Evolutionary conservation across 169 alveolate species (phyloP).

Genomic region (Besnoitia besnoiti): DNA sequence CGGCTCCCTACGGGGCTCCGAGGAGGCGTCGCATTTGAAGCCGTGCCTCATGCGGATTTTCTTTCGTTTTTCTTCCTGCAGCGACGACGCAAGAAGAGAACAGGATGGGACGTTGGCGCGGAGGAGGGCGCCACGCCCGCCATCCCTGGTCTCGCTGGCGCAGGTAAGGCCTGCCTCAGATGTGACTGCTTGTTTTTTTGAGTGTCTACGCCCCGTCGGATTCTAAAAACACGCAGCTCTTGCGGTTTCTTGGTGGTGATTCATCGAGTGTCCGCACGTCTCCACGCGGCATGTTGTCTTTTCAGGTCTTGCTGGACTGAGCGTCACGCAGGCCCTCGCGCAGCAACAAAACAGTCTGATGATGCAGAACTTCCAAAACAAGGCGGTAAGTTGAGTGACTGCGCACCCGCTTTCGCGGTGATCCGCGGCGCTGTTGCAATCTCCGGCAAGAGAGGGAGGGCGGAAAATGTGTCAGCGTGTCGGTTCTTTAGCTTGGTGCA

Average conservation of each 20-base stretch:
- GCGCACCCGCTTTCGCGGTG: too few species aligned
- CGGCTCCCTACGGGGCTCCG: not conserved
- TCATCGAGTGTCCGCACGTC: too few species aligned
- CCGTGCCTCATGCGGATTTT: not conserved
- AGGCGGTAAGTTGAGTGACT: not conserved
- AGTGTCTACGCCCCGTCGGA: not conserved
- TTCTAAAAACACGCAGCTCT: not conserved
- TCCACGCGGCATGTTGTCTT: not conserved
- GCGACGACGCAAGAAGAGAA: constrained; percentile 21
- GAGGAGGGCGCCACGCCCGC: constrained; percentile 30
- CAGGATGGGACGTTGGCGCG: constrained; percentile 53
- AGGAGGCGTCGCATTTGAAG: not conserved
- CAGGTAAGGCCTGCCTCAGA: not conserved
- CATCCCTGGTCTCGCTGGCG: not conserved
- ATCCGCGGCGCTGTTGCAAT: too few species aligned
- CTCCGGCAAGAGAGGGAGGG: too few species aligned
- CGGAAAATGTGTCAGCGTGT: too few species aligned
- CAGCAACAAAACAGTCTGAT: constrained; percentile 24
- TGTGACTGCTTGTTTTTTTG: not conserved
- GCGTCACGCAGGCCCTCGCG: constrained; percentile 32
- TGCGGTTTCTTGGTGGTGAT: too few species aligned
- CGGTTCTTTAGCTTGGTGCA: too few species aligned
- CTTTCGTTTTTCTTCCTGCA: not conserved
- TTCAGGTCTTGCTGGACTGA: not conserved
- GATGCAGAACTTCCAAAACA: constrained; percentile 9